These are phyloP conservation scores for Geranomyces variabilis DNA, from an alignment of 192 early-diverging fungal species.

Conservation along the genomic window DNA sequence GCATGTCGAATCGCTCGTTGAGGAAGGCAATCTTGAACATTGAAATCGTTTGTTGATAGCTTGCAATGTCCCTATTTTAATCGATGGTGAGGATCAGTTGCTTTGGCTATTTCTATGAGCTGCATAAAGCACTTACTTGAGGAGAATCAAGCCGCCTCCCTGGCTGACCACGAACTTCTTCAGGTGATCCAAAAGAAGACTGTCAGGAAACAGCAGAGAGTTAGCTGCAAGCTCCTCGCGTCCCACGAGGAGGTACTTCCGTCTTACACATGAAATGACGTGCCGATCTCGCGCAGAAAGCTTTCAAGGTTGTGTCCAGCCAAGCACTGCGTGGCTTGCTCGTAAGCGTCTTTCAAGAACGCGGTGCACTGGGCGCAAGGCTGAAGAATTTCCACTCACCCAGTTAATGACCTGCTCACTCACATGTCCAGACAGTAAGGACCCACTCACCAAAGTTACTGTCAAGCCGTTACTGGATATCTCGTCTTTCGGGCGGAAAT, in stretches of 20 bases:
- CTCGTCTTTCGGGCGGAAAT: slow-evolving; percentile 89
- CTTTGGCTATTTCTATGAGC: too few relatives aligned
- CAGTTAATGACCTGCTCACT: neutral
- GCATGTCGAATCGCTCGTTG: slow-evolving; percentile 83
- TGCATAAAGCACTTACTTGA: slow-evolving; percentile 62
- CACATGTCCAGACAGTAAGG: neutral
- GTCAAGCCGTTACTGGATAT: slow-evolving; percentile 2
- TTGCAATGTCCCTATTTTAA: slow-evolving; percentile 84
- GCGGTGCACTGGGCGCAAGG: slow-evolving; percentile 79
- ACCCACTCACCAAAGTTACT: neutral
- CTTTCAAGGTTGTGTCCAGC: slow-evolving; percentile 77
- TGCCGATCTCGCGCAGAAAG: slow-evolving; percentile 80
- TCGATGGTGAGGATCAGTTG: too few relatives aligned
- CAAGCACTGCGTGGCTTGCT: slow-evolving; percentile 61
- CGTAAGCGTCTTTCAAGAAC: slow-evolving; percentile 59
- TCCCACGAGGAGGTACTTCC: too few relatives aligned
- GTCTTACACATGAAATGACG: slow-evolving; percentile 74
- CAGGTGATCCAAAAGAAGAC: slow-evolving; percentile 89
- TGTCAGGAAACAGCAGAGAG: too few relatives aligned
- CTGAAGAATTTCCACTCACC: neutral
- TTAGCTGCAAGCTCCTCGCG: too few relatives aligned
- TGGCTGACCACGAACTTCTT: slow-evolving; percentile 86
- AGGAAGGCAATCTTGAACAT: slow-evolving; percentile 74
- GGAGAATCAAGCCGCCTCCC: slow-evolving; percentile 83
- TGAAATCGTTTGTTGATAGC: slow-evolving; percentile 86